Percentiles rank a stretch among this genome's conserved stretches.
These are phyloP conservation scores for Umbilicus rupestris DNA, from an alignment of 164 flowering plant genomes.

Conservation along the genomic window DNA sequence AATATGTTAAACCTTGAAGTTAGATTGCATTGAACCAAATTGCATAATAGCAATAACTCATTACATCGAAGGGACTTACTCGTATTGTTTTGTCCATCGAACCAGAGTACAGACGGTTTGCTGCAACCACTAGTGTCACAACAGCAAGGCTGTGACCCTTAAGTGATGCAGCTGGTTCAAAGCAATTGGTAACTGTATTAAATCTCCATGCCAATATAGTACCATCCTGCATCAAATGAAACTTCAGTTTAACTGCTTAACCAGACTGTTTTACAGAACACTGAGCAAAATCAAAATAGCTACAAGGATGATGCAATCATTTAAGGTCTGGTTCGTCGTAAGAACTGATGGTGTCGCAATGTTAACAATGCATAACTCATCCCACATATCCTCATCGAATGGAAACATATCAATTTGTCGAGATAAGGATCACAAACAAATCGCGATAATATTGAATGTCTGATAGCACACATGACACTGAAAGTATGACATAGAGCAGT, in stretches of 20 bases:
- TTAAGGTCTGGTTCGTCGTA: background rate
- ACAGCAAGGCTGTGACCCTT: conserved; percentile 60
- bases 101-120: conserved; percentile 80
- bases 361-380: background rate
- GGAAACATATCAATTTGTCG: background rate
- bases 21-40: background rate
- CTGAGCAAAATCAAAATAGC: too few relatives aligned
- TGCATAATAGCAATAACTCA: background rate
- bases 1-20: background rate
- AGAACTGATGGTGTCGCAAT: background rate
- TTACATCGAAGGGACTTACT: conserved; percentile 33
- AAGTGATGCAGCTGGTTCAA: conserved; percentile 84
- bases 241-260: background rate
- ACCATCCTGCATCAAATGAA: conserved; percentile 57
- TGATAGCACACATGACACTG: background rate
- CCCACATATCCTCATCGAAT: background rate
- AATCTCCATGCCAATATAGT: conserved; percentile 80
- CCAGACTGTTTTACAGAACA: background rate
- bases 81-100: conserved; percentile 80
- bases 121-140: conserved; percentile 79
- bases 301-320: background rate
- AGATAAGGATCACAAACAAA: background rate
- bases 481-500: background rate
- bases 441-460: background rate
- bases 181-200: conserved; percentile 44